Evolutionary conservation across 371 early-diverging fungal species (phyloP), one percentile per base, ranked within the genome.

Genomic region (Rhizoclosmatium hyalinum): DNA sequence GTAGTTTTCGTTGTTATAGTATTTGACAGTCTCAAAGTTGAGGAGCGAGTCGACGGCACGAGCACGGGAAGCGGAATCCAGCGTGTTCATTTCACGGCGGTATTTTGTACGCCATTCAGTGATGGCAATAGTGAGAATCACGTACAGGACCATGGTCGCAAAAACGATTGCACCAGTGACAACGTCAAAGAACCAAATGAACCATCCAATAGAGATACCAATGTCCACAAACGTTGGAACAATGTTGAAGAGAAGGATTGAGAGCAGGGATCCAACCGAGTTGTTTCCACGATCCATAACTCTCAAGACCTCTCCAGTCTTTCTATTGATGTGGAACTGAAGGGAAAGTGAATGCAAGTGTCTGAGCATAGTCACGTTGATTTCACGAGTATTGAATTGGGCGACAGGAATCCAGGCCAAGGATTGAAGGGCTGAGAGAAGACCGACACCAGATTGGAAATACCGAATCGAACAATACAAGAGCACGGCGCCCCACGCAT

Each of bases 1-100:
- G 80, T 88, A 95, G 2, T 82, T 78, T 72, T 84, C 82, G 75
- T 78, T 79, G 68, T 75, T 77, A 74, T 77, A 82, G 64, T 81
- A 80, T 92, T 98, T 96, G 72, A 97, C 97, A 0, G 98, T 96
- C 77, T 97, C 98, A 82, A 95, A 96, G 82, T 97, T 98, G 41
- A 97, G 84, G 46, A 98, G 82, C 4, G 96, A 95, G 79, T 98
- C 98, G 2, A 97, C 97, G 17, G 89, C 85, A n/a, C 77, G 72
- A 24, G 82, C 79, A 12, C 82, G 76, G n/a, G 77, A 73, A 1
- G 79, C 77, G 47, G 74, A 74, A 73, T 87, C 87, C 14, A 84
- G 76, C 5, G 61, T 41, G 61, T 83, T 83, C 79, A 82, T 81
- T 50, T 81, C 80, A 5, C 96, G 86, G 58, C 97, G 87, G 78